phyloP scores from a whole-genome alignment of 345 rosid species.

The Trapa bicornis region DNA sequence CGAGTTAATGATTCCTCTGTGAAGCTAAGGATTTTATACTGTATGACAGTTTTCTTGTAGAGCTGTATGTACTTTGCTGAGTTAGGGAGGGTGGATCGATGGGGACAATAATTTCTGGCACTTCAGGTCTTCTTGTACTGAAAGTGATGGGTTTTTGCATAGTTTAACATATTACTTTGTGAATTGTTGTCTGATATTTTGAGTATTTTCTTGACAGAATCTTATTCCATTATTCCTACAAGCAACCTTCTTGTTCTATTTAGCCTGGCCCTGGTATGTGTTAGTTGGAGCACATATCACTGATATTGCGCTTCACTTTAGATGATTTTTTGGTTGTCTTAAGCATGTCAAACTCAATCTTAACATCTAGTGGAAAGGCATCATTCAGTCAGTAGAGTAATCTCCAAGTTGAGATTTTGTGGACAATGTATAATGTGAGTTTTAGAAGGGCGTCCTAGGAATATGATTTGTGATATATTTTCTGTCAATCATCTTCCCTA shows the following conservation, averaged over 20 bases:
- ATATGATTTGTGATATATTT: neutral
- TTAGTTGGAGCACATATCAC: neutral
- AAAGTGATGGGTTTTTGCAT: neutral
- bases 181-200: neutral
- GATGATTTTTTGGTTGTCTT: neutral
- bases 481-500: neutral
- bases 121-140: neutral
- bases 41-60: neutral
- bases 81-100: neutral
- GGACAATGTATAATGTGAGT: neutral
- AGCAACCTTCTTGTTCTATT: neutral
- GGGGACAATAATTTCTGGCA: neutral
- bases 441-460: neutral
- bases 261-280: neutral
- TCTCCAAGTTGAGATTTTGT: neutral
- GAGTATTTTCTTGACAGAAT: neutral
- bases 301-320: neutral
- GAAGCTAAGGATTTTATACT: neutral
- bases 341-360: neutral
- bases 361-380: no score
- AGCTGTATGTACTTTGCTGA: neutral
- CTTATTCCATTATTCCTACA: neutral
- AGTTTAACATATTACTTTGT: neutral
- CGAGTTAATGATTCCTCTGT: neutral
- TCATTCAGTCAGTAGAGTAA: neutral